Evolutionary conservation across 2,329 filamentous ascomycete genomes (phyloP).

Genomic region (Diaporthe aspalathi): DNA sequence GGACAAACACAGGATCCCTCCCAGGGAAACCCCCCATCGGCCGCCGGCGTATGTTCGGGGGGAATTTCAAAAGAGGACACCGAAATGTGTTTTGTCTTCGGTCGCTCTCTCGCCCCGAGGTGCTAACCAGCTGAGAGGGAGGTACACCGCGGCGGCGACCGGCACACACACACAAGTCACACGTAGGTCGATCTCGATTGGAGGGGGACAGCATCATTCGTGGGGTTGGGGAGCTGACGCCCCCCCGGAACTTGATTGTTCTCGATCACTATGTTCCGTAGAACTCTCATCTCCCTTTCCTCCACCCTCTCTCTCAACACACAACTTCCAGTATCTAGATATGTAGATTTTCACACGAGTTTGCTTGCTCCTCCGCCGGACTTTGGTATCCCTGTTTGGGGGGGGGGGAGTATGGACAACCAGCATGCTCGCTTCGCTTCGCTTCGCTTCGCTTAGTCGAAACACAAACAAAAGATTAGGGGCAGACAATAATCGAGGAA

Average conservation of each 20-base stretch:
- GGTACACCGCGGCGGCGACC: too few species aligned
- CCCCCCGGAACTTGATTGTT: not conserved
- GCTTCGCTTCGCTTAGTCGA: constrained; percentile 9
- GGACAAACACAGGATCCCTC: not conserved
- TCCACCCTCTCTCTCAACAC: not conserved
- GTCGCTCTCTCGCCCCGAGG: not conserved
- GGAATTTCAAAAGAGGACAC: not conserved
- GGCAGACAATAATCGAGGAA: not conserved
- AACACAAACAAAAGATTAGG: constrained; percentile 6
- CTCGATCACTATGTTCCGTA: not conserved
- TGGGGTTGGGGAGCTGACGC: too few species aligned
- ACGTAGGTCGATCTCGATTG: too few species aligned
- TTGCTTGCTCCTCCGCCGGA: not conserved
- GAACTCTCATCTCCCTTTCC: not conserved
- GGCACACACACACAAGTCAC: not conserved
- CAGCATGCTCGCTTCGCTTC: constrained; percentile 5
- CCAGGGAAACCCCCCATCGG: not conserved
- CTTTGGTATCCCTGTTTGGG: not conserved
- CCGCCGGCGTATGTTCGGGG: constrained; percentile 7
- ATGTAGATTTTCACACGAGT: constrained; percentile 17
- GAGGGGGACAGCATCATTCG: not conserved
- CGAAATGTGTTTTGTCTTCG: not conserved
- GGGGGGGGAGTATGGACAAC: constrained; percentile 6
- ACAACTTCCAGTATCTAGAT: not conserved
- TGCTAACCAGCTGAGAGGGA: not conserved